Conservation (phyloP, 257 asterid species). For the Nicotiana undulata region DNA sequence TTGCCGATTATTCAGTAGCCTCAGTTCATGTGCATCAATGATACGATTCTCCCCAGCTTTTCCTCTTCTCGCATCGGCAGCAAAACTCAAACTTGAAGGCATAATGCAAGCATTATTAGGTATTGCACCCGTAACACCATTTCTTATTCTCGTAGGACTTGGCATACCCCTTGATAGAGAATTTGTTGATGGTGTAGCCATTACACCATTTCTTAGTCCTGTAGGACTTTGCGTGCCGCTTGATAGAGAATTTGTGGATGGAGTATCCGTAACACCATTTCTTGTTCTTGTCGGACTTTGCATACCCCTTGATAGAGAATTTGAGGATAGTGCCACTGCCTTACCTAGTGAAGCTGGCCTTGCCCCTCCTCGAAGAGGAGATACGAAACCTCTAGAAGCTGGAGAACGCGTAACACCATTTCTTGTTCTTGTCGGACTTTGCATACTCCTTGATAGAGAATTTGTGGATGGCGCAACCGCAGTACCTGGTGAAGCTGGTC, state of each 20-base stretch:
- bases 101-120: constrained; percentile 30
- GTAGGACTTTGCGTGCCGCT: no score
- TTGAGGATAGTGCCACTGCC: constrained; percentile 8
- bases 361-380: constrained; percentile 56
- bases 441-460: no score
- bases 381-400: not conserved
- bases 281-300: no score
- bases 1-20: constrained; percentile 58
- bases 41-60: constrained; percentile 56
- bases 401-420: no score
- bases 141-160: constrained; percentile 58
- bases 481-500: no score
- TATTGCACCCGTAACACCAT: constrained; percentile 25
- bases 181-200: no score
- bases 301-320: no score
- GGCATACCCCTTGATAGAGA: constrained; percentile 43
- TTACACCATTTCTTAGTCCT: no score
- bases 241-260: no score
- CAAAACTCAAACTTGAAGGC: constrained; percentile 52
- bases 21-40: constrained; percentile 67
- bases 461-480: no score
- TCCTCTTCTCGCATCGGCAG: constrained; percentile 61
- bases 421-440: no score
- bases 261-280: no score
- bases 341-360: constrained; percentile 68